Conservation (phyloP, 2,329 filamentous ascomycete genomes). For the Periconia digitata region DNA sequence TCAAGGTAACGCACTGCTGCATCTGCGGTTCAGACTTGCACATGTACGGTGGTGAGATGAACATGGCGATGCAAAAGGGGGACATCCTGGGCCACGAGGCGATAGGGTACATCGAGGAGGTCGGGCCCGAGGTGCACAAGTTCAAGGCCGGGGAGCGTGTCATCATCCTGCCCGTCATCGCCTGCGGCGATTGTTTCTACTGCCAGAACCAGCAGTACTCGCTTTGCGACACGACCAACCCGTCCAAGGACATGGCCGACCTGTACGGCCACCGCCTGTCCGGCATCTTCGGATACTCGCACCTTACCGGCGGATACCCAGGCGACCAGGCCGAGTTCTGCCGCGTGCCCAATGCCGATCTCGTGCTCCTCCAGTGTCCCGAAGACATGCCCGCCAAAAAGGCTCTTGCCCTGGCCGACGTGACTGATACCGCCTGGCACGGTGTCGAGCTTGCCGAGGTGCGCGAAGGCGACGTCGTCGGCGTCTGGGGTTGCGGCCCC, state of each 20-base stretch:
- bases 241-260: background rate
- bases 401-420: constrained; percentile 4
- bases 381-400: background rate
- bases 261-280: constrained; percentile 9
- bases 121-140: constrained; percentile 72
- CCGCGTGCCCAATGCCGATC: constrained; percentile 12
- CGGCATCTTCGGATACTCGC: constrained; percentile 10
- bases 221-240: constrained; percentile 9
- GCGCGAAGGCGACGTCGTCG: constrained; percentile 24
- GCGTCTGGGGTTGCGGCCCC: constrained; percentile 36
- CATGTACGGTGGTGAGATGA: constrained; percentile 63
- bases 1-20: constrained; percentile 36
- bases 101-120: constrained; percentile 75
- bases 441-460: constrained; percentile 7
- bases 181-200: constrained; percentile 11
- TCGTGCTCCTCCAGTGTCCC: constrained; percentile 2
- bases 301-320: constrained; percentile 7
- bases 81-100: constrained; percentile 80
- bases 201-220: constrained; percentile 8
- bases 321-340: constrained; percentile 12
- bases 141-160: constrained; percentile 72
- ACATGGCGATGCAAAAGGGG: constrained; percentile 47
- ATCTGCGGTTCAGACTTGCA: constrained; percentile 35
- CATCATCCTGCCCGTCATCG: constrained; percentile 13
- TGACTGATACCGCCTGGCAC: constrained; percentile 6